Percentiles rank a stretch among this genome's conserved stretches.
Conservation (phyloP, 2,329 filamentous ascomycete genomes). For the Penicillium brevicompactum region DNA sequence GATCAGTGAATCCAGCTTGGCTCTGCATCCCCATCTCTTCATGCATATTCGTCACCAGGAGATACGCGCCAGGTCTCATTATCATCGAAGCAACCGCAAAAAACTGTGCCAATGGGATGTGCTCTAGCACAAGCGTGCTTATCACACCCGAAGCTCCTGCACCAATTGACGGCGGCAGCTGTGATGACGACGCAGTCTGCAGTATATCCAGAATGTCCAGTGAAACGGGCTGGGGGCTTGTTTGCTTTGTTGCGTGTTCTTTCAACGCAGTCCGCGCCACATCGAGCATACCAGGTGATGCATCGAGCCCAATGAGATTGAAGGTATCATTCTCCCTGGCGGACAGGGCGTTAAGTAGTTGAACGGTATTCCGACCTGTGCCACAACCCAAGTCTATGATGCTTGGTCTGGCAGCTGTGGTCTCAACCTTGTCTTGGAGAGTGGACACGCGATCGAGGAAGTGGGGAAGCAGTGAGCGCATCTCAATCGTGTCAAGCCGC, state of each 20-base stretch:
- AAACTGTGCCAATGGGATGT: constrained; percentile 61
- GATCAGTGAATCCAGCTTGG: constrained; percentile 65
- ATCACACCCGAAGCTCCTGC: constrained; percentile 51
- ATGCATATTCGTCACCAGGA: constrained; percentile 71
- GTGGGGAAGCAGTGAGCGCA: constrained; percentile 53
- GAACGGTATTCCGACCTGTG: constrained; percentile 64
- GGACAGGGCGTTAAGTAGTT: constrained; percentile 40
- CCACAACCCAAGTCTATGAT: constrained; percentile 67
- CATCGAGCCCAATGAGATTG: constrained; percentile 57
- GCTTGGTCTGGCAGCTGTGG: constrained; percentile 32
- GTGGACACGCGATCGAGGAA: constrained; percentile 43
- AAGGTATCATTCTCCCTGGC: constrained; percentile 13
- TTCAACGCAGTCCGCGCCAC: constrained; percentile 49
- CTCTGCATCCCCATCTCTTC: constrained; percentile 61
- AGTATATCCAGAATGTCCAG: constrained; percentile 47
- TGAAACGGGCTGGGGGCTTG: constrained; percentile 9
- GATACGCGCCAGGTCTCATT: constrained; percentile 50
- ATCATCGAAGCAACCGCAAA: constrained; percentile 52
- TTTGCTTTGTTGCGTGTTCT: neutral
- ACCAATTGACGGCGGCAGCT: constrained; percentile 18
- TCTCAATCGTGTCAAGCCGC: constrained; percentile 61
- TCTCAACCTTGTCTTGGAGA: constrained; percentile 9
- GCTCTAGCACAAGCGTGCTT: constrained; percentile 66
- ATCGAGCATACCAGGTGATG: constrained; percentile 59
- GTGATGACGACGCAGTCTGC: constrained; percentile 11